phyloP scores from a whole-genome alignment of 257 asterid genomes.

The Solanum microdontum region DNA sequence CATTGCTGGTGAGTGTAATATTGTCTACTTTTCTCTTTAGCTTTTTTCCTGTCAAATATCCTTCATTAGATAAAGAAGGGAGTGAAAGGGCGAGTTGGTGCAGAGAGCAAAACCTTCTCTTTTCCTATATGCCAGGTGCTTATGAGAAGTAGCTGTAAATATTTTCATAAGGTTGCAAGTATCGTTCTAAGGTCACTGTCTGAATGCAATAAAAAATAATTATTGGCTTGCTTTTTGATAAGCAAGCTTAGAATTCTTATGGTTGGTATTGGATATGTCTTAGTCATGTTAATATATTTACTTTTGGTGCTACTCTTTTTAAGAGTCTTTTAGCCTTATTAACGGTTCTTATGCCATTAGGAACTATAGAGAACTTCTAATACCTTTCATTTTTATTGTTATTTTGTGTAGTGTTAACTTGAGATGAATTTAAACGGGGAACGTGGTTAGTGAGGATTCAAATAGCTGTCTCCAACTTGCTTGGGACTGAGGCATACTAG shows the following conservation, averaged over 20 bases:
- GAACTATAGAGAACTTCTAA: neutral
- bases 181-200: neutral
- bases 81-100: neutral
- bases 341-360: neutral
- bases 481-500: neutral
- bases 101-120: neutral
- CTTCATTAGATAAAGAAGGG: neutral
- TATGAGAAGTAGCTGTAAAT: neutral
- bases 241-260: neutral
- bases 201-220: neutral
- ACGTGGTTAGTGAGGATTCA: neutral
- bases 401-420: neutral
- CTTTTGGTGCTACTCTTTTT: neutral
- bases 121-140: neutral
- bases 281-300: neutral
- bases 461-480: neutral
- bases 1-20: constrained; percentile 51
- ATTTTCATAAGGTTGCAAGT: neutral
- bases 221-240: neutral
- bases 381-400: neutral
- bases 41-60: neutral
- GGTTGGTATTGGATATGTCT: neutral
- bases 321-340: neutral
- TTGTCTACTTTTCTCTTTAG: neutral
- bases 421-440: neutral